Conservation (phyloP, 2,329 filamentous ascomycete genomes). For the Sarocladiaceae sp. region DNA sequence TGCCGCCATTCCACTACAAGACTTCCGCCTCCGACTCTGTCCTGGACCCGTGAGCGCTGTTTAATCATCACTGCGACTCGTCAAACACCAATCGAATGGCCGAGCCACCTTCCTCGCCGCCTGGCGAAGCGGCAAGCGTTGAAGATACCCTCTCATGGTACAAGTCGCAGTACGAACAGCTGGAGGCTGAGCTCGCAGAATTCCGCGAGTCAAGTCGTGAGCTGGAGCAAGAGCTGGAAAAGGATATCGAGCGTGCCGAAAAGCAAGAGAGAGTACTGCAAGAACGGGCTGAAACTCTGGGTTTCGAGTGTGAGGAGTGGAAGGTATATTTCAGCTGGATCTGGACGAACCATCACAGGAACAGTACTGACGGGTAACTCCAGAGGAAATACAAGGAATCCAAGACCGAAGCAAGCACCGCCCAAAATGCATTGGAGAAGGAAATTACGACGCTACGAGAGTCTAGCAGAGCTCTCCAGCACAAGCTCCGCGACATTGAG, state of each 20-base stretch:
- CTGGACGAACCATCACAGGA: neutral
- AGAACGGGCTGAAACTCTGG: conserved; percentile 77
- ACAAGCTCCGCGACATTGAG: conserved; percentile 87
- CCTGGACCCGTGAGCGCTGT: neutral
- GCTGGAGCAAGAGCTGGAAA: conserved; percentile 88
- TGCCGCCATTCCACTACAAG: too few relatives aligned
- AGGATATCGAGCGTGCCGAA: conserved; percentile 91
- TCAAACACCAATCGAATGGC: conserved; percentile 39
- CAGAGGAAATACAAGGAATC: conserved; percentile 95
- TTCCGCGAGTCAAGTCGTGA: conserved; percentile 93
- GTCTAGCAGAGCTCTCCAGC: conserved; percentile 69
- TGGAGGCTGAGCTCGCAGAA: conserved; percentile 85
- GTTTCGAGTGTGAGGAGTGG: conserved; percentile 95
- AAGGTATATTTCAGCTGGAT: conserved; percentile 61
- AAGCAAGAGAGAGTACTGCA: conserved; percentile 81
- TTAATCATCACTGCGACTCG: too few relatives aligned
- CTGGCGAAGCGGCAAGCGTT: conserved; percentile 44
- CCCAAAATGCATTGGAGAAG: conserved; percentile 84
- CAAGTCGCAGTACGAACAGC: conserved; percentile 89
- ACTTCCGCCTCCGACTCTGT: too few relatives aligned
- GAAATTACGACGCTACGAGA: conserved; percentile 92
- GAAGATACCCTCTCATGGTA: conserved; percentile 88
- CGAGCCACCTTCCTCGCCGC: conserved; percentile 58
- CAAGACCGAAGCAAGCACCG: conserved; percentile 77
- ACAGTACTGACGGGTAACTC: neutral